Percentiles rank a stretch among this genome's conserved stretches.
Conservation (phyloP, 1,139 yeast genomes). For the Hansenula anomala region DNA sequence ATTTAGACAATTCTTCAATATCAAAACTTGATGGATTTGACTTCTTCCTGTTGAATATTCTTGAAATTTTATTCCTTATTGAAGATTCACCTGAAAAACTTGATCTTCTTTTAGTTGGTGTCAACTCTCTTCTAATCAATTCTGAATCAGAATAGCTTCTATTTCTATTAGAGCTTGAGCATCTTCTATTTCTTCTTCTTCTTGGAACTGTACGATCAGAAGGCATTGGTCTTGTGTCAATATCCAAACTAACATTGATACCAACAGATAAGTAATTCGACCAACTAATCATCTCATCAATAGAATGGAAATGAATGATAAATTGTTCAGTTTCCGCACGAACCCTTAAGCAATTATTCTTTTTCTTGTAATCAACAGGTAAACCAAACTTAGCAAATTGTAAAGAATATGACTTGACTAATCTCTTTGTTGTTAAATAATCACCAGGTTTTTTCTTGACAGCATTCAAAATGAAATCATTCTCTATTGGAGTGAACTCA, state of each 20-base stretch:
- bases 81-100: constrained; percentile 12
- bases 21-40: background rate
- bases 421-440: constrained; percentile 27
- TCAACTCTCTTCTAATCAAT: constrained; percentile 18
- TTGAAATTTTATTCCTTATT: constrained; percentile 11
- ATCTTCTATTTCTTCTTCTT: constrained; percentile 44
- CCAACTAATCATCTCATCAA: constrained; percentile 64
- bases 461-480: constrained; percentile 24
- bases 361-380: constrained; percentile 54
- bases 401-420: constrained; percentile 56
- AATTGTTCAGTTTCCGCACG: constrained; percentile 69
- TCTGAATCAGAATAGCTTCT: constrained; percentile 20
- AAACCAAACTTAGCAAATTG: constrained; percentile 69
- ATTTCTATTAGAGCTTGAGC: constrained; percentile 19
- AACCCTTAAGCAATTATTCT: constrained; percentile 44
- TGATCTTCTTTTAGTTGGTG: constrained; percentile 17
- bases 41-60: constrained; percentile 11
- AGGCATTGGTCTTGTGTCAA: constrained; percentile 56
- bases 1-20: background rate
- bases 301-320: constrained; percentile 47
- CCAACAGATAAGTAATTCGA: constrained; percentile 55
- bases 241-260: constrained; percentile 59
- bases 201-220: constrained; percentile 71
- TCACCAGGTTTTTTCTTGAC: constrained; percentile 23
- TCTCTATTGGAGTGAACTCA: constrained; percentile 24